Evolutionary conservation across 805 yeast species (phyloP).

Genomic region (Myxozyma nipponensis): DNA sequence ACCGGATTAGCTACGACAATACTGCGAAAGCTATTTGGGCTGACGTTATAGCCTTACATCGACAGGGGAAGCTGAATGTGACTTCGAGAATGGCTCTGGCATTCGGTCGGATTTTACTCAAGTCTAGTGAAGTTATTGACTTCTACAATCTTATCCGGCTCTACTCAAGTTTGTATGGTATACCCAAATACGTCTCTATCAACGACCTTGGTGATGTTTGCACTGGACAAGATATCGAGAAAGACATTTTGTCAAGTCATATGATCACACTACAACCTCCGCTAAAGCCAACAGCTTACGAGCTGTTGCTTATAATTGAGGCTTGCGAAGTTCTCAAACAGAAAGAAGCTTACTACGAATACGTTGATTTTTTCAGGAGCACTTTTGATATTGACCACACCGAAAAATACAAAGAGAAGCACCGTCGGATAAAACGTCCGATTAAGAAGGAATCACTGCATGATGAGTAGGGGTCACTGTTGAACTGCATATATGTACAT

Average conservation of each 20-base stretch:
- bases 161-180: neutral
- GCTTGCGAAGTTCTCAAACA: slow-evolving; percentile 13
- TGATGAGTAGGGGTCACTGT: no score
- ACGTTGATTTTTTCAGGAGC: slow-evolving; percentile 2
- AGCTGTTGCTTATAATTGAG: slow-evolving; percentile 7
- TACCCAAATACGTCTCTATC: slow-evolving; percentile 2
- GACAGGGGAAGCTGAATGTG: neutral
- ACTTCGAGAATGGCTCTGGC: slow-evolving; percentile 3
- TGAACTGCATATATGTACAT: neutral
- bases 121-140: neutral
- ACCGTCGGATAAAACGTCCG: neutral
- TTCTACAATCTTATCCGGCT: slow-evolving; percentile 4
- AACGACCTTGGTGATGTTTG: neutral
- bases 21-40: slow-evolving; percentile 11
- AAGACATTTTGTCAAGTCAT: neutral
- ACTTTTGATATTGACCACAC: neutral
- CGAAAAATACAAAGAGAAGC: neutral
- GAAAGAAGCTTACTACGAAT: slow-evolving; percentile 6
- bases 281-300: neutral
- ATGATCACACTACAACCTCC: neutral
- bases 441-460: no score
- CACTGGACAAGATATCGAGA: slow-evolving; percentile 2
- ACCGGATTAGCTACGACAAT: neutral
- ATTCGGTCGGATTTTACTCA: slow-evolving; percentile 12
- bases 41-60: slow-evolving; percentile 1